Conservation (phyloP, 108 stramenopile species). For the Cylindrotheca fusiformis region DNA sequence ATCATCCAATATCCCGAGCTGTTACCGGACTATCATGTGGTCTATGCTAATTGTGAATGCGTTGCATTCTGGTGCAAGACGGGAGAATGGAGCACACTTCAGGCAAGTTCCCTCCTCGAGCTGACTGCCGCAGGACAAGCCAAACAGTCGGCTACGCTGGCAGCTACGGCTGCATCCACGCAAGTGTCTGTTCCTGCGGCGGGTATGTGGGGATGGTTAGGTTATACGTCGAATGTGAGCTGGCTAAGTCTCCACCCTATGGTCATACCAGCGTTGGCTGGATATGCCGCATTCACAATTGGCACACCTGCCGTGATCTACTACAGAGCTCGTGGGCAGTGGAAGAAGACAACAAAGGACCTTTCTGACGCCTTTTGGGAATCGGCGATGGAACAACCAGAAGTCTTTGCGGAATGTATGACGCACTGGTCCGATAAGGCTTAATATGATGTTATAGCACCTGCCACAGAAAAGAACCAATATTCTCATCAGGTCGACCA, state of each 20-base stretch:
- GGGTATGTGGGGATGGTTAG: conserved; percentile 79
- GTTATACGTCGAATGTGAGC: conserved; percentile 38
- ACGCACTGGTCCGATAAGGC: conserved; percentile 52
- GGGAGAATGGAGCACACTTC: conserved; percentile 54
- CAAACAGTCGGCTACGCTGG: conserved; percentile 70
- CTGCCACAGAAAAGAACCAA: no score
- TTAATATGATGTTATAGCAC: not conserved
- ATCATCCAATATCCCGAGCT: conserved; percentile 29
- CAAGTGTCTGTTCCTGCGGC: conserved; percentile 69
- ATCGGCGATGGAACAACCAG: conserved; percentile 45
- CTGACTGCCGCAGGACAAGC: conserved; percentile 64
- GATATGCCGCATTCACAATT: conserved; percentile 65
- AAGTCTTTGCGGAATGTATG: conserved; percentile 72
- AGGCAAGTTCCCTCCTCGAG: conserved; percentile 48
- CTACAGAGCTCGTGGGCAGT: conserved; percentile 39
- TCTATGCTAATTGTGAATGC: conserved; percentile 80
- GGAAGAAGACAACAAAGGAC: conserved; percentile 56
- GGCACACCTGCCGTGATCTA: conserved; percentile 59
- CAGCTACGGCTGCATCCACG: conserved; percentile 51
- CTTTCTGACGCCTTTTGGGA: conserved; percentile 69
- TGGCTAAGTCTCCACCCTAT: conserved; percentile 61
- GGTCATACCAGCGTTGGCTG: conserved; percentile 67
- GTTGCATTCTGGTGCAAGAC: conserved; percentile 82
- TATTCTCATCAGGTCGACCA: no score
- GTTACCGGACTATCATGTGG: conserved; percentile 64